Conservation (phyloP, 495 filamentous ascomycete genomes). For the Xylaria longipes region DNA sequence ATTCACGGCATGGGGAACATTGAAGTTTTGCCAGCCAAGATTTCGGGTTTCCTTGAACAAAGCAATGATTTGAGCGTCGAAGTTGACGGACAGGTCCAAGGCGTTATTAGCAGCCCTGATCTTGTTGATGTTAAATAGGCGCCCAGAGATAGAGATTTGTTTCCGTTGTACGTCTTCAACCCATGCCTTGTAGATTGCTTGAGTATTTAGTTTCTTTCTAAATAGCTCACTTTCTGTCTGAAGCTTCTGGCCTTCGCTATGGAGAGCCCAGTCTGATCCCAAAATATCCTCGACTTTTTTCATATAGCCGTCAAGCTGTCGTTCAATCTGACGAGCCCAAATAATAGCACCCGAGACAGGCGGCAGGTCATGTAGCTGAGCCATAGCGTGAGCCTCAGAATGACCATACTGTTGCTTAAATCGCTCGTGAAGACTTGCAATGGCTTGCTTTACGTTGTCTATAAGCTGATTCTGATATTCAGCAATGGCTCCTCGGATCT, state of each 20-base stretch:
- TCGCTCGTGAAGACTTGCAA: conserved; percentile 87
- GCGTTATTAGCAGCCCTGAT: conserved; percentile 86
- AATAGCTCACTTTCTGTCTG: conserved; percentile 88
- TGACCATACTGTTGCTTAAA: conserved; percentile 99
- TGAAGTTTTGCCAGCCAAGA: conserved; percentile 88
- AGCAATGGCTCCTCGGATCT: conserved; percentile 95
- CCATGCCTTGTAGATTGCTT: conserved; percentile 94
- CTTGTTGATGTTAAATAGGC: conserved; percentile 86
- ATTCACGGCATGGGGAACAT: conserved; percentile 90
- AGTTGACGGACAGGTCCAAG: conserved; percentile 90
- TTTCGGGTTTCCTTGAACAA: conserved; percentile 99
- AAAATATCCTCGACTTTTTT: conserved; percentile 96
- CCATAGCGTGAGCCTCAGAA: conserved; percentile 97
- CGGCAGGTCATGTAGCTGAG: conserved; percentile 90
- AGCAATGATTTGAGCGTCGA: conserved; percentile 94
- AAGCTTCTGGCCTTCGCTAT: conserved; percentile 93
- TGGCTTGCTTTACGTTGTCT: conserved; percentile 95
- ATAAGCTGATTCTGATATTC: conserved; percentile 98
- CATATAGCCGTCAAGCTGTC: conserved; percentile 94
- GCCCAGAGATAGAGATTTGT: conserved; percentile 87
- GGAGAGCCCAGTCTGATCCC: conserved; percentile 89
- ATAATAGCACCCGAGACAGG: conserved; percentile 96
- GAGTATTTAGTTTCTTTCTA: conserved; percentile 93
- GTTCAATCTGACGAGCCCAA: conserved; percentile 96
- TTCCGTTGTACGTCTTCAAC: conserved; percentile 83